Evolutionary conservation across 805 yeast genomes (phyloP).

Genomic region (Wickerhamiella hasegawae): DNA sequence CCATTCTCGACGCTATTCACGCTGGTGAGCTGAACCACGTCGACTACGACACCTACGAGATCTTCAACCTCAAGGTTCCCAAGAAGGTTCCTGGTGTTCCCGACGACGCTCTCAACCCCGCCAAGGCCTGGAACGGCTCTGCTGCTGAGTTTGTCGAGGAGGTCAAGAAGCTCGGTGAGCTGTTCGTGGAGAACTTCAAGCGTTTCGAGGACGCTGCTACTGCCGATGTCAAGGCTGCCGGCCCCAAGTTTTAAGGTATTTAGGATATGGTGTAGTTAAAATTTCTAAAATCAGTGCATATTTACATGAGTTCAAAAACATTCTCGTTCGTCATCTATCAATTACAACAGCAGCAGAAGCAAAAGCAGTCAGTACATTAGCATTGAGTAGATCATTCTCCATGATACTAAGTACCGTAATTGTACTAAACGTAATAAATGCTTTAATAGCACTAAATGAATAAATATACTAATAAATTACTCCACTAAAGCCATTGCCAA

Average conservation of each 20-base stretch:
- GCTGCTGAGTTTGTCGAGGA: slow-evolving; percentile 34
- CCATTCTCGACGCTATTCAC: slow-evolving; percentile 87
- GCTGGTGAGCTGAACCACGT: slow-evolving; percentile 70
- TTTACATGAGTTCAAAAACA: too few species aligned
- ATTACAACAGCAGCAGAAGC: too few species aligned
- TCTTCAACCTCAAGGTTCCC: slow-evolving; percentile 80
- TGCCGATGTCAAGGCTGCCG: slow-evolving; percentile 79
- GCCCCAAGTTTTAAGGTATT: slow-evolving; percentile 42
- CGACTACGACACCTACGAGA: slow-evolving; percentile 71
- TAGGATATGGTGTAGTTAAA: too few species aligned
- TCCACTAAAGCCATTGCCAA: too few species aligned
- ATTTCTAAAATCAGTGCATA: too few species aligned
- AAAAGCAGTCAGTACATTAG: too few species aligned
- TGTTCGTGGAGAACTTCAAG: slow-evolving; percentile 75
- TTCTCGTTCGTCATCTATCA: too few species aligned
- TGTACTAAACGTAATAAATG: too few species aligned
- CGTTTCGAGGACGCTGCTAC: slow-evolving; percentile 75
- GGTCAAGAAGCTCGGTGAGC: slow-evolving; percentile 49
- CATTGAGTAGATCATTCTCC: too few species aligned
- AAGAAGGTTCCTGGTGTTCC: slow-evolving; percentile 73
- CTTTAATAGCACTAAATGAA: too few species aligned
- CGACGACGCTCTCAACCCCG: slow-evolving; percentile 68
- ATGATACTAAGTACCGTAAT: too few species aligned
- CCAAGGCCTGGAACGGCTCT: slow-evolving; percentile 60
- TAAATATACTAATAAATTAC: too few species aligned